Evolutionary conservation across 169 alveolate genomes (phyloP), one percentile per base, ranked within the genome.

Genomic region (Eimeria brunetti): DNA sequence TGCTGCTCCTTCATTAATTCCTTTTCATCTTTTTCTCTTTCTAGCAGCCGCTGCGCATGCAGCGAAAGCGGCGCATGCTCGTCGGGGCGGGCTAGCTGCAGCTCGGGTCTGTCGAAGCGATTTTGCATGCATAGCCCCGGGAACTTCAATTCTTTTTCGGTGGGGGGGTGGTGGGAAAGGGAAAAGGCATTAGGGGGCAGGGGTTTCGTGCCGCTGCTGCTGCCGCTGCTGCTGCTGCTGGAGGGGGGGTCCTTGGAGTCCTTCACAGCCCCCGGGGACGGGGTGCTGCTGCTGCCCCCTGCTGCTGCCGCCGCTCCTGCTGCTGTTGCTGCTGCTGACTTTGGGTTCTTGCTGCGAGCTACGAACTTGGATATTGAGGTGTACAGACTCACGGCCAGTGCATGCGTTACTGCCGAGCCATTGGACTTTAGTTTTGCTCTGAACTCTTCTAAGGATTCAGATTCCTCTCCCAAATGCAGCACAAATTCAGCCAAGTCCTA

Each of bases 401-500:
- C 91, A 56, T 84, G 46, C 27, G 97, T 91, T n/a, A 92, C 95
- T 7, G 91, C 89, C 9, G 96, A 91, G 53, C 97, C 97, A 46
- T 91, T 92, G 49, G 88, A 91, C 64, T 81, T 53, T 38, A 95
- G 94, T 71, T 85, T 83, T 30, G 62, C 73, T 2, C 88, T 69
- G 33, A 95, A 95, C 75, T 91, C 95, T 20, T 95, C 95, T 56
- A 91, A 41, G 18, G 85, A 69, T 24, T 75, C 7, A 0, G 94
- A 80, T 46, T 91, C 97, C 38, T 91, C 95, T 2, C 97, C 97
- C 27, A 95, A 53, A 46, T 95, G 97, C n/a, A 95, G 73, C 20
- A 95, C 94, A 30, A 91, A 95, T 81, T 95, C 97, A 1, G 97
- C 97, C 44, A 95, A 58, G 30, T 95, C 97, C 83, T 94, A 33